Conservation (phyloP, 495 filamentous ascomycete species). For the Bacidia rubella region DNA sequence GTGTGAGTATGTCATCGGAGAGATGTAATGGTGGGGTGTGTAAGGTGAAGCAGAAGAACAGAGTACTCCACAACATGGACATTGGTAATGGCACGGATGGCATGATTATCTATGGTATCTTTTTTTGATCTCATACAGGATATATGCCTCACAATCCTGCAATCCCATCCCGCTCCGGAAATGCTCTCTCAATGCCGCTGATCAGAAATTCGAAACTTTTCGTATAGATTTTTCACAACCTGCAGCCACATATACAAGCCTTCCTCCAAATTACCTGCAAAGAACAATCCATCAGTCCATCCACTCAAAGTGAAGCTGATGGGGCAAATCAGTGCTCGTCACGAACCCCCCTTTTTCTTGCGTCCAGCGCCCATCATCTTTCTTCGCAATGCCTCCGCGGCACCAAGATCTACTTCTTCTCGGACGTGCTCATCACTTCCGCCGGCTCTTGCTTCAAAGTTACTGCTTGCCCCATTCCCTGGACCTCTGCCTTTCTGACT, state of each 20-base stretch:
- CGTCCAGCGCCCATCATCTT: slow-evolving; percentile 17
- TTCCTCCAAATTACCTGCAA: not conserved
- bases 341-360: slow-evolving; percentile 7
- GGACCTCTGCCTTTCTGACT: not conserved
- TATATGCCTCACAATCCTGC: not conserved
- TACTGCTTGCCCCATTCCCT: not conserved
- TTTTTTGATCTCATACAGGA: not conserved
- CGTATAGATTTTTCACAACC: not conserved
- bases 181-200: not conserved
- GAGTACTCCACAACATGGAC: not conserved
- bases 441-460: not conserved
- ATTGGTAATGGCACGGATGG: not conserved
- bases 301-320: not conserved
- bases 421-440: not conserved
- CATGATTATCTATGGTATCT: not conserved
- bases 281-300: not conserved
- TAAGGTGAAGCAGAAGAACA: not conserved
- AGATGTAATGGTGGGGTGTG: slow-evolving; percentile 1
- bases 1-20: slow-evolving; percentile 79
- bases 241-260: not conserved
- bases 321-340: not conserved
- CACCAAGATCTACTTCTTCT: slow-evolving; percentile 11
- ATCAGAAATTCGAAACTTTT: not conserved
- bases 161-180: not conserved
- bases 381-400: slow-evolving; percentile 16